These are phyloP conservation scores for Stramenopiles sp. DNA, from an alignment of 352 stramenopile species.

Conservation along the genomic window DNA sequence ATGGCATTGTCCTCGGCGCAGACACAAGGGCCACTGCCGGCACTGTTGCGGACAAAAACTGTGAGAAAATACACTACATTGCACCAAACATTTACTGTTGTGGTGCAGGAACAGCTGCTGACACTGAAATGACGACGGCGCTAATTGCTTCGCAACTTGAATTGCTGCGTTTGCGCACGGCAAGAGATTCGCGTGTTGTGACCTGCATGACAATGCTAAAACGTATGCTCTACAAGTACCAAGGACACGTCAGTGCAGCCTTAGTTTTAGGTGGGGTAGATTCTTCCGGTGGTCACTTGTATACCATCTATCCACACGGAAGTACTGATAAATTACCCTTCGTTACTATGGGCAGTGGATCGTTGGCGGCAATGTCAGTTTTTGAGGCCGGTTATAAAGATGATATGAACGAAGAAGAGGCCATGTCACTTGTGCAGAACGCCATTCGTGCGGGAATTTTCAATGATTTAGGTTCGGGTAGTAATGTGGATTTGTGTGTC, in stretches of 20 bases:
- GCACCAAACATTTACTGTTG: slow-evolving; percentile 98
- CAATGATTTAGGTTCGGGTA: slow-evolving; percentile 91
- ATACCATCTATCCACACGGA: slow-evolving; percentile 94
- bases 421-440: slow-evolving; percentile 82
- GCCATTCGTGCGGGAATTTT: slow-evolving; percentile 89
- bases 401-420: slow-evolving; percentile 79
- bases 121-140: slow-evolving; percentile 82
- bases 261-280: slow-evolving; percentile 95
- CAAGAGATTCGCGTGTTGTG: slow-evolving; percentile 57
- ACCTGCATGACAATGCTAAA: slow-evolving; percentile 92
- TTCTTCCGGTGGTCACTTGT: slow-evolving; percentile 77
- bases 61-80: slow-evolving; percentile 98
- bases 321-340: slow-evolving; percentile 87
- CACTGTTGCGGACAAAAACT: slow-evolving; percentile 96
- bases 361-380: slow-evolving; percentile 88
- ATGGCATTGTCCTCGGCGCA: slow-evolving; percentile 83
- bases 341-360: slow-evolving; percentile 94
- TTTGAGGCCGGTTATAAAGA: slow-evolving; percentile 86
- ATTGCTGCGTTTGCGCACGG: slow-evolving; percentile 69
- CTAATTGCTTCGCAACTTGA: slow-evolving; percentile 73
- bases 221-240: slow-evolving; percentile 84
- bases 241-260: slow-evolving; percentile 82
- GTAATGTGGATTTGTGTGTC: slow-evolving; percentile 85
- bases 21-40: slow-evolving; percentile 89
- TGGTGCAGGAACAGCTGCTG: slow-evolving; percentile 82